phyloP scores from a whole-genome alignment of 2,329 filamentous ascomycete genomes.

The Myriosclerotinia curreyana region DNA sequence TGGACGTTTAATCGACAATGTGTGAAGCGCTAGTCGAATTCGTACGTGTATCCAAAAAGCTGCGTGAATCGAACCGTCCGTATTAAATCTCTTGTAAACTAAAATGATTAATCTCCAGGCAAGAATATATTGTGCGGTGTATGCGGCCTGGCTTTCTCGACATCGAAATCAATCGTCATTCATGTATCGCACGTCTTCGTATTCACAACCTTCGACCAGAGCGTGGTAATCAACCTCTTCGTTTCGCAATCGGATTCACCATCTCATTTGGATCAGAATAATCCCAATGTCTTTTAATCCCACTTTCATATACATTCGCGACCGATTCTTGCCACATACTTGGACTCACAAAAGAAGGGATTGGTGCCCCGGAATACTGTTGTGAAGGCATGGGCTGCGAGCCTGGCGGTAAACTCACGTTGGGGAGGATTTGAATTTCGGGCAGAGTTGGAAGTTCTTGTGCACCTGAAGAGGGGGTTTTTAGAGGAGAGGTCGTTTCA shows the following conservation, averaged over 20 bases:
- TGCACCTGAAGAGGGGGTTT: constrained; percentile 38
- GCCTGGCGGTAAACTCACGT: constrained; percentile 45
- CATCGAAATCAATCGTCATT: neutral
- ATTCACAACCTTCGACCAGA: neutral
- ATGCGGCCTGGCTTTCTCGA: neutral
- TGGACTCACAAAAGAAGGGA: constrained; percentile 62
- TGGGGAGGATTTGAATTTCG: constrained; percentile 50
- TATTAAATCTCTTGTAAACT: neutral
- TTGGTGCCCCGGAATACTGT: constrained; percentile 52
- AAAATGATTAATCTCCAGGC: constrained; percentile 3
- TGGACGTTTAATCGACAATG: neutral
- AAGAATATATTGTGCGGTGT: neutral
- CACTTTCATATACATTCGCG: constrained; percentile 64
- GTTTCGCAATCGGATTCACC: constrained; percentile 21
- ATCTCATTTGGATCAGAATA: constrained; percentile 34
- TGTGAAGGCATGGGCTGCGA: constrained; percentile 49
- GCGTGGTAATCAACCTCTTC: constrained; percentile 10
- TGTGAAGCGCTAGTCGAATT: neutral
- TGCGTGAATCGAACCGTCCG: neutral
- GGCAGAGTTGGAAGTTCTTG: constrained; percentile 49
- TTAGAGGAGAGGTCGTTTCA: constrained; percentile 41
- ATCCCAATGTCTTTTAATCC: constrained; percentile 61
- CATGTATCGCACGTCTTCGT: constrained; percentile 3
- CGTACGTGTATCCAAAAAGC: neutral
- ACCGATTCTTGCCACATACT: constrained; percentile 74